Percentiles rank a stretch among this genome's conserved stretches.
Evolutionary conservation across 2,329 filamentous ascomycete genomes (phyloP).

Genomic region (Aspergillus ochraceus): DNA sequence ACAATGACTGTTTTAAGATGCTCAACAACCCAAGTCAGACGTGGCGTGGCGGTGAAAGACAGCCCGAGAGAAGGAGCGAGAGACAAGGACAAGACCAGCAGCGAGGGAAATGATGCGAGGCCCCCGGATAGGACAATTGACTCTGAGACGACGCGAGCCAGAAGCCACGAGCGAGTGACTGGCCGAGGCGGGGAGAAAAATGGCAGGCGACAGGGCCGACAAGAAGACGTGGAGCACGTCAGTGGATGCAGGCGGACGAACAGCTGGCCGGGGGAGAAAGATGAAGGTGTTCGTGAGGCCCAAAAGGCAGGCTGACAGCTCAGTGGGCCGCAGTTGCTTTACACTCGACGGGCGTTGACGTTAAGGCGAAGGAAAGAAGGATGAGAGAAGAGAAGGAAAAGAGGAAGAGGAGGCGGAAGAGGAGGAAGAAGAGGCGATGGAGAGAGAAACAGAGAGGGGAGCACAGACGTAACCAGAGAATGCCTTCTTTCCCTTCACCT

Average conservation of each 20-base stretch:
- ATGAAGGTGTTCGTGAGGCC: slow-evolving; percentile 10
- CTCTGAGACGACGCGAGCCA: neutral
- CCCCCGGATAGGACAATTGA: neutral
- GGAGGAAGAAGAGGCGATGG: slow-evolving; percentile 7
- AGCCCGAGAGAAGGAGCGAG: neutral
- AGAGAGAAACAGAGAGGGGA: slow-evolving; percentile 1
- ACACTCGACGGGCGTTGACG: slow-evolving; percentile 28
- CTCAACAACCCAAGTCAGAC: slow-evolving; percentile 5
- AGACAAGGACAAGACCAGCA: slow-evolving; percentile 10
- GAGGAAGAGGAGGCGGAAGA: slow-evolving; percentile 2
- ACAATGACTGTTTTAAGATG: slow-evolving; percentile 10
- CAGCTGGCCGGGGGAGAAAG: slow-evolving; percentile 14
- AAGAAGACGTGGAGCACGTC: slow-evolving; percentile 24
- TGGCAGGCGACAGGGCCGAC: slow-evolving; percentile 20
- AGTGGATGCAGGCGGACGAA: slow-evolving; percentile 14
- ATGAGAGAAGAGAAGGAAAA: slow-evolving; percentile 6
- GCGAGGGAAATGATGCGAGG: slow-evolving; percentile 9
- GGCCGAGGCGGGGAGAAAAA: slow-evolving; percentile 7
- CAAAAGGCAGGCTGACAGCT: slow-evolving; percentile 18
- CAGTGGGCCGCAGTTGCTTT: slow-evolving; percentile 15
- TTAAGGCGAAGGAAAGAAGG: neutral
- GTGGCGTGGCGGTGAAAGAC: slow-evolving; percentile 21
- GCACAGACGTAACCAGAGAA: slow-evolving; percentile 2
- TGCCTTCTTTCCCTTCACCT: neutral
- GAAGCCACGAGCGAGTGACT: neutral